These are phyloP conservation scores for Raffaelea ambrosiae DNA, from an alignment of 2,329 filamentous ascomycete genomes.

Conservation along the genomic window DNA sequence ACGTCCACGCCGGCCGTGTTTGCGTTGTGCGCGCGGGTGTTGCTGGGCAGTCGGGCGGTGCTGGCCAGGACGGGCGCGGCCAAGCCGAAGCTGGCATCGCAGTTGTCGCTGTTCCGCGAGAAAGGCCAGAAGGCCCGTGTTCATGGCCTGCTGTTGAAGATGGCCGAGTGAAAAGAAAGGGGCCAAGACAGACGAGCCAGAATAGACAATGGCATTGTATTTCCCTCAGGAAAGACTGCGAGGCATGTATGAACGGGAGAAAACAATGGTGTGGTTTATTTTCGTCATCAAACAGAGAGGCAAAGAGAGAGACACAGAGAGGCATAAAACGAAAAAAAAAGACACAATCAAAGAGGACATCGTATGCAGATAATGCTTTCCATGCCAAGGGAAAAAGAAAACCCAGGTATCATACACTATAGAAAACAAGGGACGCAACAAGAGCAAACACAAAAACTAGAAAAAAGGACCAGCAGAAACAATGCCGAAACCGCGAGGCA, in stretches of 20 bases:
- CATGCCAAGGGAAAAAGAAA: background rate
- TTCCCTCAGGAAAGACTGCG: too few species aligned
- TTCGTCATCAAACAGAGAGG: too few species aligned
- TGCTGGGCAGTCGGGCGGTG: slow-evolving; percentile 25
- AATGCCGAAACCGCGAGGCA: too few species aligned
- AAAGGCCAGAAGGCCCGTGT: slow-evolving; percentile 4
- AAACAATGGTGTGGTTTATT: too few species aligned
- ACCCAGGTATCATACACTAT: too few species aligned
- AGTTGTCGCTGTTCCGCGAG: slow-evolving; percentile 6
- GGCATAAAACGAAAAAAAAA: background rate
- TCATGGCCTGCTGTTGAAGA: slow-evolving; percentile 12
- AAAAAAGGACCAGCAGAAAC: background rate
- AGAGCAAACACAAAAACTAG: background rate
- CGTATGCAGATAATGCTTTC: too few species aligned
- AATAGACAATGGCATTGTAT: too few species aligned
- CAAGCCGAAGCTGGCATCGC: background rate
- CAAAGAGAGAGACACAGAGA: too few species aligned
- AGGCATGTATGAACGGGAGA: too few species aligned
- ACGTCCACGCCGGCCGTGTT: slow-evolving; percentile 61
- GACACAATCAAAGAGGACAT: background rate
- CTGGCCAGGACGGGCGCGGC: background rate
- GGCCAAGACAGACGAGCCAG: too few species aligned
- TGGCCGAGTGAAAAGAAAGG: slow-evolving; percentile 4
- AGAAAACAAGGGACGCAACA: too few species aligned
- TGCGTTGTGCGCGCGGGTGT: slow-evolving; percentile 42